Evolutionary conservation across 208 protist genomes (phyloP), one percentile per base, ranked within the genome.

Genomic region (Lotmaria passim): DNA sequence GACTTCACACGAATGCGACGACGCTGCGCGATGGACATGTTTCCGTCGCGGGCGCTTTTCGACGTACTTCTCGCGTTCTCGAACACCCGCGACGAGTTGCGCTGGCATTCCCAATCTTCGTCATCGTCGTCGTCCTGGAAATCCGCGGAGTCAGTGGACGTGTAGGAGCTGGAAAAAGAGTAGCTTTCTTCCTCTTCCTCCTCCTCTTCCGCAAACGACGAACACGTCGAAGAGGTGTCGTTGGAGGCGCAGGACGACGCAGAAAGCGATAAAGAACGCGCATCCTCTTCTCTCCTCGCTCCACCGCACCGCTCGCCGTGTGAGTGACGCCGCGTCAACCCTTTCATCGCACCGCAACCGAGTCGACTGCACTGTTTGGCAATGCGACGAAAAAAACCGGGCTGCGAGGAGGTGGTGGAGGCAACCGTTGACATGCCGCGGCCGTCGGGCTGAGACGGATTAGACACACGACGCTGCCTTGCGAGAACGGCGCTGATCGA

Each of bases 1-100:
- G 56, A 30, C 24, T 46, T 48, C 33, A 61, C 56, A 3, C 23
- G 23, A 14, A 61, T 15, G 3, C 56, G n/a, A 1, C 56, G 56
- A 31, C 56, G 56, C 38, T 61, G 17, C 23, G 56, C 56, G 38
- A 61, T 61, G 24, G 50, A 36, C 4, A 6, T n/a, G 50, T 36
- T 33, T 4, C 11, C 26, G 7, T 7, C n/a, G n/a, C 26, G 3
- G 14, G 26, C 28, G 5, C 46, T 21, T 4, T 12, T 24, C 17
- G 21, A 24, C 6, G 1, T 51, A 30, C 21, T 7, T 28, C 3
- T 30, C 21, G 23, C 6, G 12, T 12, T 51, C 7, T 21, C 3
- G 7, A 10, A 30, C 6, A 30, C 12, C 46, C 4, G n/a, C 6
- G 21, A 47, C 43, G 43, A n/a, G 17, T 6, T 21, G 15, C 5